Conservation (phyloP, 768 basidiomycete genomes). For the Pleurotus tuoliensis region DNA sequence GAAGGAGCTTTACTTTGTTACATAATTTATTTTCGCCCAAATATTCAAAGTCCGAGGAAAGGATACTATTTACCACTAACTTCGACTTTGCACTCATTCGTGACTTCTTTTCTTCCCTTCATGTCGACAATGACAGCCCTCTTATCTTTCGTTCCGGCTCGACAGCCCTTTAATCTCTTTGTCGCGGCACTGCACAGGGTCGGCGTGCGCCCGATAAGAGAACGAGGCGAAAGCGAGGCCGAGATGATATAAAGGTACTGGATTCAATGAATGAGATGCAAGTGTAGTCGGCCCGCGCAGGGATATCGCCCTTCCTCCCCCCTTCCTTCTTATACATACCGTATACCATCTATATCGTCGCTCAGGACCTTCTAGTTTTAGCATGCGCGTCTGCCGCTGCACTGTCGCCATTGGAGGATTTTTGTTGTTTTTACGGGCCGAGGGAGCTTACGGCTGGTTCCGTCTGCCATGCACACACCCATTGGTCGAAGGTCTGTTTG, state of each 20-base stretch:
- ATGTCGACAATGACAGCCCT: no score
- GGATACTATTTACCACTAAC: no score
- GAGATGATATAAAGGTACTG: not conserved
- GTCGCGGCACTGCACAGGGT: no score
- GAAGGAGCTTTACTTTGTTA: no score
- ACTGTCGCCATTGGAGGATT: not conserved
- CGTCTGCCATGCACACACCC: constrained; percentile 36
- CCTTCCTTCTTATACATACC: not conserved
- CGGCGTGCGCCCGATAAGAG: not conserved
- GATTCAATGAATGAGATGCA: not conserved
- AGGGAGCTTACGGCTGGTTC: constrained; percentile 26
- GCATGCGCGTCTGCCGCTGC: not conserved
- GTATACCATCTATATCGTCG: not conserved
- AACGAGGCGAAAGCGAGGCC: not conserved
- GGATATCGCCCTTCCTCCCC: no score
- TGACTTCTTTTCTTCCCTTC: no score
- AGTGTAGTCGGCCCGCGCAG: no score
- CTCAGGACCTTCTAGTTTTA: not conserved
- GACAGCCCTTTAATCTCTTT: no score
- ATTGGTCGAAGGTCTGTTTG: constrained; percentile 33
- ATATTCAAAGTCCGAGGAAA: no score
- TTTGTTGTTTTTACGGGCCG: not conserved
- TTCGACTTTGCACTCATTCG: no score
- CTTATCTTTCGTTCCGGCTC: no score
- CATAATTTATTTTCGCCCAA: no score